phyloP scores from a whole-genome alignment of 2,329 filamentous ascomycete species.

The Chaetomiaceae sp. region DNA sequence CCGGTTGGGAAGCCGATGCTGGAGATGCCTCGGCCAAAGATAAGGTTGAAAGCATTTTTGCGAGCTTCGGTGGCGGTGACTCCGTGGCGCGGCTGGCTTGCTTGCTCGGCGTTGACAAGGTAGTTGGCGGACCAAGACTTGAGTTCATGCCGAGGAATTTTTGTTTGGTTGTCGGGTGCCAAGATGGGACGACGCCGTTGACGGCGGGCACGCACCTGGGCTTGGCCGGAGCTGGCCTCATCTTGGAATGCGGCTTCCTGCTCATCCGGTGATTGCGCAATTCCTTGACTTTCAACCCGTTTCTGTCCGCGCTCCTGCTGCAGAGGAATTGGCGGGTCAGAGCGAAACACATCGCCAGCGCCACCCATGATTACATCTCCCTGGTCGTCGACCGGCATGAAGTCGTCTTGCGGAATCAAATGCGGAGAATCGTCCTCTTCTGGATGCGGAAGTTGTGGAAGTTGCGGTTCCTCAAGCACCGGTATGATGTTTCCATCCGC shows the following conservation, averaged over 20 bases:
- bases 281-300: slow-evolving; percentile 12
- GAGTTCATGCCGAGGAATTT: slow-evolving; percentile 33
- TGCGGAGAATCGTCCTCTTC: not conserved
- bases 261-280: slow-evolving; percentile 2
- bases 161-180: slow-evolving; percentile 28
- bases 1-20: slow-evolving; percentile 32
- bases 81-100: slow-evolving; percentile 22
- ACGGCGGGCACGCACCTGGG: slow-evolving; percentile 22
- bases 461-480: slow-evolving; percentile 37
- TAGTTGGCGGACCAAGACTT: slow-evolving; percentile 40
- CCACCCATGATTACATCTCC: slow-evolving; percentile 33
- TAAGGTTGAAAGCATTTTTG: slow-evolving; percentile 35
- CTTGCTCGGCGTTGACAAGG: slow-evolving; percentile 48
- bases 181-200: slow-evolving; percentile 25
- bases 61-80: slow-evolving; percentile 34
- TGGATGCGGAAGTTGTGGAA: slow-evolving; percentile 35
- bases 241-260: slow-evolving; percentile 6
- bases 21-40: slow-evolving; percentile 35
- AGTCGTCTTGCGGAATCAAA: slow-evolving; percentile 11
- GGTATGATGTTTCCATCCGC: slow-evolving; percentile 44
- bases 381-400: slow-evolving; percentile 19
- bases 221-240: slow-evolving; percentile 14
- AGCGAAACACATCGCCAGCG: slow-evolving; percentile 33
- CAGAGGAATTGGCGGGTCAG: slow-evolving; percentile 19
- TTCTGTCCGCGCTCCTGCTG: not conserved